Percentiles rank a stretch among this genome's conserved stretches.
These are phyloP conservation scores for Peronospora belbahrii DNA, from an alignment of 352 stramenopile species.

Conservation along the genomic window DNA sequence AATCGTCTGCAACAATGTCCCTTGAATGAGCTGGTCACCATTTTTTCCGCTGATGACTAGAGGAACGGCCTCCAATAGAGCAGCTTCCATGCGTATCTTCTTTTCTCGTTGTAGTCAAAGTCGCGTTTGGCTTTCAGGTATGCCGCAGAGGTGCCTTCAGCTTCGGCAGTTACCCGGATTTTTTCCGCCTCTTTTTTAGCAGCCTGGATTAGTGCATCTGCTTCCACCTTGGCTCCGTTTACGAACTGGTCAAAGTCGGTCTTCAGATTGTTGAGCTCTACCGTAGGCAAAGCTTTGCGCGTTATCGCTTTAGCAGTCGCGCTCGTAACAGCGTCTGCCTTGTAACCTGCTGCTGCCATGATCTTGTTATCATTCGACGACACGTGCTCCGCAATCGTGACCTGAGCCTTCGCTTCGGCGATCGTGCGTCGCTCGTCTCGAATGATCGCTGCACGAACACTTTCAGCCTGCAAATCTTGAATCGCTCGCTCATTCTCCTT, in stretches of 20 bases:
- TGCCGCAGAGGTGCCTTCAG: conserved; percentile 45
- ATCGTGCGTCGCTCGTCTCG: conserved; percentile 71
- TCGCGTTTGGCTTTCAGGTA: conserved; percentile 69
- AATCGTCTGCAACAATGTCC: conserved; percentile 18
- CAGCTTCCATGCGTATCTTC: conserved; percentile 53
- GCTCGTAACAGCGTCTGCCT: conserved; percentile 51
- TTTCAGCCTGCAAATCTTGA: conserved; percentile 64
- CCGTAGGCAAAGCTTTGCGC: conserved; percentile 47
- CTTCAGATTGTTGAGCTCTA: conserved; percentile 51
- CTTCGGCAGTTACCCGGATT: conserved; percentile 45
- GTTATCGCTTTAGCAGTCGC: conserved; percentile 46
- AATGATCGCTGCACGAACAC: conserved; percentile 60
- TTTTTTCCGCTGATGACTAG: conserved; percentile 83
- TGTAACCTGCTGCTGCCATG: conserved; percentile 55
- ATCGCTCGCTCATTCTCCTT: conserved; percentile 75
- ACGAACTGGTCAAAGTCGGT: conserved; percentile 65
- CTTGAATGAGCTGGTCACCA: conserved; percentile 68
- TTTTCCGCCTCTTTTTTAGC: conserved; percentile 49
- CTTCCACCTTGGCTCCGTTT: conserved; percentile 48
- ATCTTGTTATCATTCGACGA: conserved; percentile 58
- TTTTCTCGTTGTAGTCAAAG: conserved; percentile 74
- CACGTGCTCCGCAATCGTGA: conserved; percentile 57
- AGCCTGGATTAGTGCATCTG: conserved; percentile 59
- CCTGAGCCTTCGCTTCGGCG: conserved; percentile 65
- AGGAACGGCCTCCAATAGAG: conserved; percentile 46